These are phyloP conservation scores for Ceratocystis alfenasii DNA, from an alignment of 2,329 filamentous ascomycete genomes.

Conservation along the genomic window DNA sequence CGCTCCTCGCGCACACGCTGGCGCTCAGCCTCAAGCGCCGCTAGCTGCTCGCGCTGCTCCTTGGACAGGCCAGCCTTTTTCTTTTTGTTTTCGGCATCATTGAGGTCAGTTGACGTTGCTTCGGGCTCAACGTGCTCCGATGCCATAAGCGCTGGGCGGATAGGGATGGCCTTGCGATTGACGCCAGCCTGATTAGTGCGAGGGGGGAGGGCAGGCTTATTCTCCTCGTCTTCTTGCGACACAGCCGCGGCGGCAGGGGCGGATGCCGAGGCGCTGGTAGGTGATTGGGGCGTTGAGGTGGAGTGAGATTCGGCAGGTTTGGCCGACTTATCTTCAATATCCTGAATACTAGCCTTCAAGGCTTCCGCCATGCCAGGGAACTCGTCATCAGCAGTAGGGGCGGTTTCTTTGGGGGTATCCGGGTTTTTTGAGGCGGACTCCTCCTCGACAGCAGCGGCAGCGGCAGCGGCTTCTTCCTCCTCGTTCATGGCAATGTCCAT, in stretches of 20 bases:
- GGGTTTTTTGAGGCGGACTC: conserved; percentile 29
- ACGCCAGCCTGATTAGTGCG: conserved; percentile 26
- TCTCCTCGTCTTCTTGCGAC: neutral
- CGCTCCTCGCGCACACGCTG: conserved; percentile 76
- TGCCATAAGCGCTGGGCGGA: conserved; percentile 79
- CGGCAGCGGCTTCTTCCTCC: conserved; percentile 56
- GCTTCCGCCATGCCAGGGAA: conserved; percentile 47
- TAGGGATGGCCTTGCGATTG: conserved; percentile 47
- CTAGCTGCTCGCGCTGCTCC: conserved; percentile 86
- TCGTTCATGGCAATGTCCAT: conserved; percentile 94
- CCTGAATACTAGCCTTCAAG: conserved; percentile 43
- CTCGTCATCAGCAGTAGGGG: conserved; percentile 34
- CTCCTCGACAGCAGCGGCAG: conserved; percentile 37
- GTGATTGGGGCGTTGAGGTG: conserved; percentile 23
- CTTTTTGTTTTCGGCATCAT: conserved; percentile 52
- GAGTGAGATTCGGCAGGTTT: conserved; percentile 24
- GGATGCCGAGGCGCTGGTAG: conserved; percentile 32
- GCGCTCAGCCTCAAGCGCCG: conserved; percentile 78
- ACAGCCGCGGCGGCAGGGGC: conserved; percentile 24
- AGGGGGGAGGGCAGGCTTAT: conserved; percentile 9
- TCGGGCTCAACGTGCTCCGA: conserved; percentile 60
- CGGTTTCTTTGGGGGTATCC: conserved; percentile 34
- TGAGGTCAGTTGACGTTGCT: conserved; percentile 54
- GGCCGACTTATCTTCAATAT: conserved; percentile 25
- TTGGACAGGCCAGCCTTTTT: conserved; percentile 78